Evolutionary conservation across 2,329 filamentous ascomycete species (phyloP).

Genomic region (Fusarium solani-melongenae): DNA sequence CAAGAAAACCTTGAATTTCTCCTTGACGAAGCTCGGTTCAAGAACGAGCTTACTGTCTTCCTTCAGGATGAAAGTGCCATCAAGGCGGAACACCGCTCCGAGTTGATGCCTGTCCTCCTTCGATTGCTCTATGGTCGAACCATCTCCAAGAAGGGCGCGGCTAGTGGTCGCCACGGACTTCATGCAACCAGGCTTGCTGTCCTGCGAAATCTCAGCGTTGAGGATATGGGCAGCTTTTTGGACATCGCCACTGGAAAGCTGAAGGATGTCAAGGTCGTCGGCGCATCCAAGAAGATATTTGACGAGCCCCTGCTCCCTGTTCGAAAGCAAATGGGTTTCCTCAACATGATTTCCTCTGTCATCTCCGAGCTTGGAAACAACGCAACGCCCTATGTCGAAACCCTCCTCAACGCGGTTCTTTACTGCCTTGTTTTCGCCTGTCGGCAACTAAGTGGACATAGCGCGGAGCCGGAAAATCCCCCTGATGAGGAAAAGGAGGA

Average conservation of each 20-base stretch:
- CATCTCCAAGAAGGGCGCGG: constrained; percentile 81
- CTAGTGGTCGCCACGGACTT: constrained; percentile 82
- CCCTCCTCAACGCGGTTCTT: constrained; percentile 80
- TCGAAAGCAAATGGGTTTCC: constrained; percentile 88
- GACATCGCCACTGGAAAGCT: constrained; percentile 82
- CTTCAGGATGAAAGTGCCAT: constrained; percentile 81
- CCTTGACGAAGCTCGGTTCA: constrained; percentile 90
- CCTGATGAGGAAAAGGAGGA: constrained; percentile 56
- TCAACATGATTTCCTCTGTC: constrained; percentile 91
- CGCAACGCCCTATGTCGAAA: constrained; percentile 73
- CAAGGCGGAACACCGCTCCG: constrained; percentile 75
- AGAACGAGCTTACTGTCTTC: constrained; percentile 92
- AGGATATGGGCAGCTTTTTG: constrained; percentile 84
- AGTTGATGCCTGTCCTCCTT: constrained; percentile 87
- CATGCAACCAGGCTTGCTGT: constrained; percentile 84
- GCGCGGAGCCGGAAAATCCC: constrained; percentile 49
- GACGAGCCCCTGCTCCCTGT: constrained; percentile 69
- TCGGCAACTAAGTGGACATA: constrained; percentile 62
- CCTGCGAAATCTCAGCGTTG: constrained; percentile 78
- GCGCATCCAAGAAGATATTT: constrained; percentile 64
- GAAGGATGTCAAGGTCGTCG: constrained; percentile 68
- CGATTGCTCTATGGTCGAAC: constrained; percentile 90
- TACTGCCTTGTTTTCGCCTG: constrained; percentile 83
- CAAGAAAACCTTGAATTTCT: constrained; percentile 88
- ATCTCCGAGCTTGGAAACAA: constrained; percentile 84